A percentile compares a stretch with the other conserved stretches of the same genome.
Conservation (phyloP, 257 asterid genomes). For the Plantago elongata region DNA sequence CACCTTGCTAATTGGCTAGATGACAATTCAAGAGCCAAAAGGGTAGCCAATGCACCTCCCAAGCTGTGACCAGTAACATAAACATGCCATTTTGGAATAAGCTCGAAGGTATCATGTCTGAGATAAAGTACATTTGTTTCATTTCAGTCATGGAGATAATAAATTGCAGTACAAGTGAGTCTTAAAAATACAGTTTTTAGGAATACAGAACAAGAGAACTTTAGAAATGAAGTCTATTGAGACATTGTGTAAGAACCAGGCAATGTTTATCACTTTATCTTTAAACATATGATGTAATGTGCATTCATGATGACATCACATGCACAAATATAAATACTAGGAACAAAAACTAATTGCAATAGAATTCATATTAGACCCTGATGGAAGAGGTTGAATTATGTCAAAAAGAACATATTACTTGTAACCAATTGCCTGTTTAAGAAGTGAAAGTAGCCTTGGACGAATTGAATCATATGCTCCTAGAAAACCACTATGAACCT, state of each 20-base stretch:
- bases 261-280: not conserved
- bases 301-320: no score
- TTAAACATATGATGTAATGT: not conserved
- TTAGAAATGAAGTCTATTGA: not conserved
- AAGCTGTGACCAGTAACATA: conserved; percentile 96
- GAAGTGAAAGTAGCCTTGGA: conserved; percentile 67
- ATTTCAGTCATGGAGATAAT: conserved; percentile 1
- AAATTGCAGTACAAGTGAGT: not conserved
- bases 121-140: conserved; percentile 18
- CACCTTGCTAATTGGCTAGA: conserved; percentile 86
- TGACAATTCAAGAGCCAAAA: conserved; percentile 81
- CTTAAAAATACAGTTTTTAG: conserved; percentile 6
- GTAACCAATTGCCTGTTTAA: conserved; percentile 73
- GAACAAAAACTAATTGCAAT: not conserved
- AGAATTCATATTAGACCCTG: not conserved
- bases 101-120: conserved; percentile 55
- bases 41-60: conserved; percentile 98
- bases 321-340: no score
- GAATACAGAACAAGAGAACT: conserved; percentile 1
- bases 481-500: conserved; percentile 96
- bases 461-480: conserved; percentile 94
- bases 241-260: not conserved
- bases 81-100: conserved; percentile 65
- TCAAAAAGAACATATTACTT: conserved; percentile 33
- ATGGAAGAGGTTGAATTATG: not conserved